Evolutionary conservation across 306 rosid genomes (phyloP).

Genomic region (Vigna hirtella): DNA sequence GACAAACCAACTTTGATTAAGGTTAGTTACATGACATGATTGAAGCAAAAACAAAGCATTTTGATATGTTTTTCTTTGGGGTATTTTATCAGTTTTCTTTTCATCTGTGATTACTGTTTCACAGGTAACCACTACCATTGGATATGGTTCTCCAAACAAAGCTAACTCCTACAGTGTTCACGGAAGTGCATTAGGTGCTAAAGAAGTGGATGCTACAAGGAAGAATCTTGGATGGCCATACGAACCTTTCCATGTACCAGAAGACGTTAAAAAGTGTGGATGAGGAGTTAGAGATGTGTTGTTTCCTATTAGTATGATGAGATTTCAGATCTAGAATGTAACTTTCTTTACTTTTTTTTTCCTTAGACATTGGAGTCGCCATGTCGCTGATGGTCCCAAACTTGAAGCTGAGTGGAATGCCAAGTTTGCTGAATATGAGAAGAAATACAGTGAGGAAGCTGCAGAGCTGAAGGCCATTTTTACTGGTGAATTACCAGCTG

Average conservation of each 20-base stretch:
- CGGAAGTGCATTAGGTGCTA: conserved; percentile 91
- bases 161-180: conserved; percentile 94
- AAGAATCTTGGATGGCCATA: conserved; percentile 98
- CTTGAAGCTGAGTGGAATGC: conserved; percentile 95
- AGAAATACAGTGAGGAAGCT: conserved; percentile 90
- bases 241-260: conserved; percentile 99
- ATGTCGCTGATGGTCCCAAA: conserved; percentile 68
- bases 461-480: conserved; percentile 76
- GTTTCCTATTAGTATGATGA: conserved; percentile 22
- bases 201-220: conserved; percentile 99
- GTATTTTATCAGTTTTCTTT: conserved; percentile 9
- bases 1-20: conserved; percentile 97
- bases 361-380: conserved; percentile 95
- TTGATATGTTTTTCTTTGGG: background rate
- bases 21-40: conserved; percentile 57
- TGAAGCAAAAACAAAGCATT: conserved; percentile 32
- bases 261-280: conserved; percentile 88
- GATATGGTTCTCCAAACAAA: conserved; percentile 98
- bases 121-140: conserved; percentile 97
- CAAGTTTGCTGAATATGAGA: conserved; percentile 88
- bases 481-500: conserved; percentile 79
- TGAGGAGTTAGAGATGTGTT: conserved; percentile 23
- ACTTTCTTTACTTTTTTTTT: conserved; percentile 25
- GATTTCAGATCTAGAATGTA: conserved; percentile 41
- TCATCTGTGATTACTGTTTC: conserved; percentile 27